Evolutionary conservation across 345 rosid genomes (phyloP).

Genomic region (Sapria himalayana): DNA sequence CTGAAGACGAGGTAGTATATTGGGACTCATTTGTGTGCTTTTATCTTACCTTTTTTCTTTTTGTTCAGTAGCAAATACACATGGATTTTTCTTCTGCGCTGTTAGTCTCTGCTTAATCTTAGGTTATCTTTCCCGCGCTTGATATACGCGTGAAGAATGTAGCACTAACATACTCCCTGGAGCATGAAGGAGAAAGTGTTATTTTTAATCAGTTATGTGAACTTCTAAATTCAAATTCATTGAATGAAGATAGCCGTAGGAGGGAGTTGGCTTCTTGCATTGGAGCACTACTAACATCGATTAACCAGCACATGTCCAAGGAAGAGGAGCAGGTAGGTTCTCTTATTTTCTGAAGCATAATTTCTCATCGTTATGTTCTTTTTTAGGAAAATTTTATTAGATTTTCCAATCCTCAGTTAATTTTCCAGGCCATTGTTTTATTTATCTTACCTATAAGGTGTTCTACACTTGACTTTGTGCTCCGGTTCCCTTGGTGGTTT

Average conservation of each 20-base stretch:
- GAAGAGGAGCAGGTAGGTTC: constrained; percentile 96
- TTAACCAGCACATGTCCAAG: constrained; percentile 80
- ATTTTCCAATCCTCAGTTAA: no score
- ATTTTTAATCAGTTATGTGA: constrained; percentile 54
- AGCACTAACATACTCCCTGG: constrained; percentile 68
- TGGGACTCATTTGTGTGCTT: constrained; percentile 3
- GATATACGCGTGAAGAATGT: constrained; percentile 83
- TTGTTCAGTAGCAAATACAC: no score
- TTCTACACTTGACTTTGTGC: no score
- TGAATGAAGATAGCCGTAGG: constrained; percentile 32
- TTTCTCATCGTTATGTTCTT: neutral
- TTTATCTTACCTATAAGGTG: no score
- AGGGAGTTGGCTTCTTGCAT: constrained; percentile 66
- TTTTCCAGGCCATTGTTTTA: no score
- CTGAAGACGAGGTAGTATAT: constrained; percentile 41
- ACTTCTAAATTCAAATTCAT: constrained; percentile 37
- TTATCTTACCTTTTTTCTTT: neutral
- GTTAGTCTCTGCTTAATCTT: constrained; percentile 4
- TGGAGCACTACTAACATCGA: constrained; percentile 66
- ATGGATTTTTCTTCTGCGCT: neutral
- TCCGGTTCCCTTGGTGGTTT: no score
- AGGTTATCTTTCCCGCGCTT: constrained; percentile 83
- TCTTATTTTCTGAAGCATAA: no score
- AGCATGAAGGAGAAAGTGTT: constrained; percentile 66
- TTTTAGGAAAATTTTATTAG: neutral